Base-by-base conservation (phyloP, 2,329 filamentous ascomycete species). In the Stromatinia cepivora region DNA sequence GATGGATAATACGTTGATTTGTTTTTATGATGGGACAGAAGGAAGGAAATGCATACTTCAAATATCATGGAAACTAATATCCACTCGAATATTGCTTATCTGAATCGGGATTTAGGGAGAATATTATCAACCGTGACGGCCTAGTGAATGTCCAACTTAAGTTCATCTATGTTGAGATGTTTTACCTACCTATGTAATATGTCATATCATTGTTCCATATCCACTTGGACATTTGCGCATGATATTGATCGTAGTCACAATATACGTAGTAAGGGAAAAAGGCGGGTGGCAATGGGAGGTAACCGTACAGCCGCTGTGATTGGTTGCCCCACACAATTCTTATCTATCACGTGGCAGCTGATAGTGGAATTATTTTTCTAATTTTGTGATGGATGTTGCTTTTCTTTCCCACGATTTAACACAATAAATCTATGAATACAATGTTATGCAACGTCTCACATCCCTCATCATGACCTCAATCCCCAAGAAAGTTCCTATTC, bases 401-500 rank as follows among this genome's bases (percentile, higher is more conserved):
- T 58, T 46, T 58, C 36, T 25, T 56, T 57, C 53, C 50, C 25
- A n/a, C 42, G 7, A 52, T 53, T 42, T 11, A 15, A 39, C 4
- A 63, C 22, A 25, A 31, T 9, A 46, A 25, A 58, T 28, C 45
- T 34, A 9, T 25, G 34, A 64, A 39, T 70, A 70, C 69, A 34
- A 78, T 78, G 77, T 69, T 71, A 79, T 78, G 78, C 75, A 74
- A 69, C 76, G 77, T 50, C 59, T 78, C 50, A 69, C 84, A 64
- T 82, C 81, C 79, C 80, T 82, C 79, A 83, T 81, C 78, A 92
- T 91, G 87, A 83, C 85, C 76, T 79, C 84, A 68, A 81, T 82
- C 75, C 76, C 83, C 71, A 89, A 90, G 78, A 88, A 84, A 78
- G 92, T 97, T 50, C 90, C 93, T 65, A 97, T 97, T 74, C 94